phyloP scores from a whole-genome alignment of 2,329 filamentous ascomycete species.

The Penicillium paneum region DNA sequence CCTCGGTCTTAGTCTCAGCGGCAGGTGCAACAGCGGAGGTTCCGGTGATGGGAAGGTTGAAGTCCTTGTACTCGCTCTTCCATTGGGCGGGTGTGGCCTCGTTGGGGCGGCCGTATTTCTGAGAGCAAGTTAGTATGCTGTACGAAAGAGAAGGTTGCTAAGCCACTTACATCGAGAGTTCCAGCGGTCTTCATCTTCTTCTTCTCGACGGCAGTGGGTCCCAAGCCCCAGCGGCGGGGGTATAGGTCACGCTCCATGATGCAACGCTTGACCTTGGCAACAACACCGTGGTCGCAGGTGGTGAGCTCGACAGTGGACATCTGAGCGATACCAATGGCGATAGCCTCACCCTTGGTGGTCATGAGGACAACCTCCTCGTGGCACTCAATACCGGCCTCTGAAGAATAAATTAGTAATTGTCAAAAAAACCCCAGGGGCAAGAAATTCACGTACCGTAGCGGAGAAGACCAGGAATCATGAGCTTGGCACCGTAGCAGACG shows the following conservation, averaged over 20 bases:
- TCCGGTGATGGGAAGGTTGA: constrained; percentile 53
- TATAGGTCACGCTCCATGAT: constrained; percentile 99
- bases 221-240: constrained; percentile 93
- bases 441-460: constrained; percentile 67
- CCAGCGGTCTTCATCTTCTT: constrained; percentile 99
- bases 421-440: not conserved
- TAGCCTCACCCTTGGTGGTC: constrained; percentile 98
- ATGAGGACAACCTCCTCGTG: constrained; percentile 97
- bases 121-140: not conserved
- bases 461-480: constrained; percentile 95
- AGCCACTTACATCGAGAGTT: constrained; percentile 67
- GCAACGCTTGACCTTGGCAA: constrained; percentile 98
- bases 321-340: constrained; percentile 91
- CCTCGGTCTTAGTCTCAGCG: constrained; percentile 25
- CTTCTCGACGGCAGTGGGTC: constrained; percentile 90
- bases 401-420: constrained; percentile 15
- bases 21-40: constrained; percentile 45
- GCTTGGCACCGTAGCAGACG: constrained; percentile 96
- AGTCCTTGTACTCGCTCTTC: constrained; percentile 91
- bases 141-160: not conserved
- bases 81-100: constrained; percentile 91
- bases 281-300: constrained; percentile 94
- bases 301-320: constrained; percentile 98
- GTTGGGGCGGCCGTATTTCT: constrained; percentile 87
- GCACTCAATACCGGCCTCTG: constrained; percentile 84